A percentile compares a stretch with the other conserved stretches of the same genome.
phyloP scores from a whole-genome alignment of 1,284 basidiomycete species.

The Malassezia japonica region DNA sequence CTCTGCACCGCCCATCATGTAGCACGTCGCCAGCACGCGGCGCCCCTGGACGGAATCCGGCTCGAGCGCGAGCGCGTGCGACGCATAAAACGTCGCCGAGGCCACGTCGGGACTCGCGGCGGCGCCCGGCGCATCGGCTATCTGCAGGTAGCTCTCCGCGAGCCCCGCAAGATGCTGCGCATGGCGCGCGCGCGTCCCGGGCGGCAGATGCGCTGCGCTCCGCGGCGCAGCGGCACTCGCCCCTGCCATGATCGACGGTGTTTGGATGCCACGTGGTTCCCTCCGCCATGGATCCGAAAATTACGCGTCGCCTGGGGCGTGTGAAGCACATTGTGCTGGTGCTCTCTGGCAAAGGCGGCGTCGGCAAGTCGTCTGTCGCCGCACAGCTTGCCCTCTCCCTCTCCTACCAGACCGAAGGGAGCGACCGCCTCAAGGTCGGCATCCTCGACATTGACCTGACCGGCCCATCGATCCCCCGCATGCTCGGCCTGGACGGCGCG shows the following conservation, averaged over 20 bases:
- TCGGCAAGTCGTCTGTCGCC: conserved; percentile 92
- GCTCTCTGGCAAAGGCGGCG: conserved; percentile 90
- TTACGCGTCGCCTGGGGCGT: conserved; percentile 48
- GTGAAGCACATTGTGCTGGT: conserved; percentile 86
- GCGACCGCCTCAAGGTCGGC: conserved; percentile 56
- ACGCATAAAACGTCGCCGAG: conserved; percentile 36
- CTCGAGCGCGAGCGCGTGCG: conserved; percentile 29
- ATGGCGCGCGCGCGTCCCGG: background rate
- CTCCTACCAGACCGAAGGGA: conserved; percentile 13
- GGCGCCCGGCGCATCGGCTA: background rate
- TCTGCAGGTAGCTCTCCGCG: conserved; percentile 11
- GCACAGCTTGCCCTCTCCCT: conserved; percentile 77
- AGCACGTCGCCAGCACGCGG: conserved; percentile 27
- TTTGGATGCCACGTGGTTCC: background rate
- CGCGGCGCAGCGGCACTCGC: background rate
- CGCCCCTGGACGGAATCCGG: conserved; percentile 23
- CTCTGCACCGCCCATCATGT: conserved; percentile 30
- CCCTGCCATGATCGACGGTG: background rate
- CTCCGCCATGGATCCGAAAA: conserved; percentile 30
- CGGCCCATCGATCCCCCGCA: conserved; percentile 89
- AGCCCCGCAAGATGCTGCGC: conserved; percentile 4
- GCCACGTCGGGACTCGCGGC: conserved; percentile 13
- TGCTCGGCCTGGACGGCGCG: conserved; percentile 82
- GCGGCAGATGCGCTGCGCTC: background rate
- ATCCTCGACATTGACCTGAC: conserved; percentile 94